These are phyloP conservation scores for Crotalaria pallida DNA, from an alignment of 306 rosid species.

Conservation along the genomic window DNA sequence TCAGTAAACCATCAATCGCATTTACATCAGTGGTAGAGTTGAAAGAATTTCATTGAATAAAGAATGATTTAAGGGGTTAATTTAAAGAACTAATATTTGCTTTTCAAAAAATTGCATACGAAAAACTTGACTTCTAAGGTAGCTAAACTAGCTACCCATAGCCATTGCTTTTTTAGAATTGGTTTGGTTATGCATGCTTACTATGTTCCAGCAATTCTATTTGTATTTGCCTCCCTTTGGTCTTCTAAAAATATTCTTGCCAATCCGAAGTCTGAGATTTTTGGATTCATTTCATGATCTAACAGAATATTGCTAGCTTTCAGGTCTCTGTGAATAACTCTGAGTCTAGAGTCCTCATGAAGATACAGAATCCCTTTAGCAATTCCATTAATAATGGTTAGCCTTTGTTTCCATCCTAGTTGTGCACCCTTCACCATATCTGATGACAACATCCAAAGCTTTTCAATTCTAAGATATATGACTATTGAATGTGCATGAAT, in stretches of 20 bases:
- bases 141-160: too few species aligned
- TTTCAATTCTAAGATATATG: not conserved
- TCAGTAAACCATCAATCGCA: not conserved
- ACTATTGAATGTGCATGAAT: not conserved
- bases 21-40: not conserved
- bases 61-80: too few species aligned
- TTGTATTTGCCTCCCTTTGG: slow-evolving; percentile 38
- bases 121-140: too few species aligned
- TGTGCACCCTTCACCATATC: slow-evolving; percentile 26
- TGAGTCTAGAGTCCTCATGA: slow-evolving; percentile 49
- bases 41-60: too few species aligned
- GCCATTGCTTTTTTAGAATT: slow-evolving; percentile 1
- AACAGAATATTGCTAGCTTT: slow-evolving; percentile 51
- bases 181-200: slow-evolving; percentile 19
- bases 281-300: slow-evolving; percentile 43
- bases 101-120: too few species aligned
- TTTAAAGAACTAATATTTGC: too few species aligned
- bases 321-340: slow-evolving; percentile 52
- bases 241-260: slow-evolving; percentile 44
- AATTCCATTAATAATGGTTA: slow-evolving; percentile 43
- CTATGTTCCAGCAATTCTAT: slow-evolving; percentile 56
- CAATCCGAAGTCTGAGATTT: slow-evolving; percentile 56
- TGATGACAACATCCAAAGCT: slow-evolving; percentile 7
- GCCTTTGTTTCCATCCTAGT: slow-evolving; percentile 33
- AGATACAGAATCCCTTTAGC: slow-evolving; percentile 54